Evolutionary conservation across 805 yeast genomes (phyloP), one percentile per base, ranked within the genome.

Genomic region (Suhomyces pyralidae): DNA sequence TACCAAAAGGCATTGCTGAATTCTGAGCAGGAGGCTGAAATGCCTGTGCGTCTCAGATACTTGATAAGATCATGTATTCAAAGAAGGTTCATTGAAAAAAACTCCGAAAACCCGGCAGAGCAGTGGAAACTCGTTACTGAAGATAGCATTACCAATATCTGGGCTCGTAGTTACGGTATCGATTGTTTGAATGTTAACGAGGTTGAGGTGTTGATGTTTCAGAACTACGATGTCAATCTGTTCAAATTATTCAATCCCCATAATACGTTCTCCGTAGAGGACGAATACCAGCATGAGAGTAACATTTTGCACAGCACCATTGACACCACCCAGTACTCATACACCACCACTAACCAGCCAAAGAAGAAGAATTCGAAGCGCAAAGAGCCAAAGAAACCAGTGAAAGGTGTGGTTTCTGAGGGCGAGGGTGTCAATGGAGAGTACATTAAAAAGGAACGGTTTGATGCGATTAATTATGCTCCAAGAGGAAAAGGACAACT

Each of bases 41-140:
- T 85, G 59, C 90, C 90, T 2, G 65, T 65, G 5, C 70, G 86
- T 55, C 72, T 82, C 53, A 81, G 75, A 58, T 79, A 74, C 56
- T 67, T 86, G 57, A 71, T 86, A 43, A 76, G 85, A 56, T 78
- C 88, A 8, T 82, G 86, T 59, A 68, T 84, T 32, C 81, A 79
- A 55, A 84, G 84, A 62, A 72, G 76, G 48, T 77, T 70, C 51
- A 58, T 79, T 42, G 80, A 78, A 44, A 69, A 69, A 34, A 69
- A 66, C 36, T 67, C 67, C 40, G 45, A 45, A 7, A 34, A 59
- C n/a, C 55, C 57, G 20, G 50, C 47, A 3, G 64, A 64, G 26
- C 66, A 74, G 34, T 86, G 91, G 91, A 69, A 72, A 22, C 65
- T 85, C 22, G 74, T 86, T 5, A 79, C 89, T 5, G 93, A 86